These are phyloP conservation scores for Heracleum sosnowskyi DNA, from an alignment of 129 eudicot species.

Conservation along the genomic window DNA sequence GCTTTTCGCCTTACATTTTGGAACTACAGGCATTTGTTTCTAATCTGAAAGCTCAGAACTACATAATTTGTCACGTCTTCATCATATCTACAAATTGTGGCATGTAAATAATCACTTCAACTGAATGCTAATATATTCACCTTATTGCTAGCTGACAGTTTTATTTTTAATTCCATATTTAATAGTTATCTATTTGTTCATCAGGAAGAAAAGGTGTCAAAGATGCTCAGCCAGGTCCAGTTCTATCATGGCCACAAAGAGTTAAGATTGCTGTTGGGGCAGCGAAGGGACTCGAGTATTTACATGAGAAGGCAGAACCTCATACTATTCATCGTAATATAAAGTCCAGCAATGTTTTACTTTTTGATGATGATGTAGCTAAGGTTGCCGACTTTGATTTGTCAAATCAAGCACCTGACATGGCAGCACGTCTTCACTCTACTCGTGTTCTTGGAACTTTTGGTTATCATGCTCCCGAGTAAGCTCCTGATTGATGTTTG, in stretches of 20 bases:
- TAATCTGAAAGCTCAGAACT: neutral
- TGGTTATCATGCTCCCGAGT: slow-evolving; percentile 99
- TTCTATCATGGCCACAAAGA: slow-evolving; percentile 80
- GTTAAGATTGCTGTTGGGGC: slow-evolving; percentile 97
- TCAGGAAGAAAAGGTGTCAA: slow-evolving; percentile 84
- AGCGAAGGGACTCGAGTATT: slow-evolving; percentile 86
- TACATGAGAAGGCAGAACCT: slow-evolving; percentile 89
- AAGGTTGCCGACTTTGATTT: slow-evolving; percentile 90
- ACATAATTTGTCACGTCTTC: neutral
- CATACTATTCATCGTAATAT: slow-evolving; percentile 83
- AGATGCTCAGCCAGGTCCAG: slow-evolving; percentile 97
- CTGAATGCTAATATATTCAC: neutral
- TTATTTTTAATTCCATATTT: neutral
- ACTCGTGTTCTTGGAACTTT: slow-evolving; percentile 94
- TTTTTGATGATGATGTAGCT: slow-evolving; percentile 86
- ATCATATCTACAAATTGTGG: neutral
- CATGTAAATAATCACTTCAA: neutral
- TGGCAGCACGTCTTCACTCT: slow-evolving; percentile 90
- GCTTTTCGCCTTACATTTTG: neutral
- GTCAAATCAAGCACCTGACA: slow-evolving; percentile 94
- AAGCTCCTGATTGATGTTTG: slow-evolving; percentile 18
- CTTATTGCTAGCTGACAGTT: neutral
- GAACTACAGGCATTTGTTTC: neutral
- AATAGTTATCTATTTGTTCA: slow-evolving; percentile 8
- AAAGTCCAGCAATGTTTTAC: slow-evolving; percentile 83